Evolutionary conservation across 2,329 filamentous ascomycete species (phyloP), one percentile per base, ranked within the genome.

Genomic region (Fusarium foetens): DNA sequence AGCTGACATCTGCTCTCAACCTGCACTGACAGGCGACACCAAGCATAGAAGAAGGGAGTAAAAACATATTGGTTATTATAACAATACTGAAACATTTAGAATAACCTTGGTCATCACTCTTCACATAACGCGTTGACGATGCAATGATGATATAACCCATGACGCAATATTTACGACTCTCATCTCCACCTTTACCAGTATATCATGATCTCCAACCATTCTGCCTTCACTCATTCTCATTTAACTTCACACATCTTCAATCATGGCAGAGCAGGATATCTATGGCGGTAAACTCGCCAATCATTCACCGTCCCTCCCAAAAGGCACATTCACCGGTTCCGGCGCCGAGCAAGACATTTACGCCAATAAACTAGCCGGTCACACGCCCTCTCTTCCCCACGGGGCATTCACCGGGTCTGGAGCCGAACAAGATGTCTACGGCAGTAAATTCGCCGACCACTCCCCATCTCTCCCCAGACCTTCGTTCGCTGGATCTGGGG

Each of bases 81-180:
- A 9, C 5, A 13, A 3, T 19, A 19, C 2, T 33, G 21, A 19
- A 19, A 14, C 12, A 17, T 10, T 3, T 4, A 7, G 3, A 23
- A 13, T 10, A 0, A 13, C 3, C 21, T 42, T 42, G n/a, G 49
- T 33, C 27, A 63, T 33, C 7, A 21, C 1, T 17, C 3, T 17
- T 51, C 8, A 7, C 1, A 6, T 5, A 6, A 49, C 31, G 39
- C 10, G 7, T 39, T 13, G 39, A 17, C 41, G 65, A 64, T 64
- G 65, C 51, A 68, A 68, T 68, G 9, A 68, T 53, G 66, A 68
- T 69, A 58, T 64, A 52, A 68, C 66, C 27, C 35, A 64, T 68
- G 66, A 68, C 65, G 66, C 66, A 69, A 68, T 31, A 48, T 64
- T 52, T 68, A 68, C 66, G 66, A 63, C 3, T 62, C 33, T 6